A percentile compares a stretch with the other conserved stretches of the same genome.
Evolutionary conservation across 2,329 filamentous ascomycete species (phyloP).

Genomic region (Grosmannia huntii): DNA sequence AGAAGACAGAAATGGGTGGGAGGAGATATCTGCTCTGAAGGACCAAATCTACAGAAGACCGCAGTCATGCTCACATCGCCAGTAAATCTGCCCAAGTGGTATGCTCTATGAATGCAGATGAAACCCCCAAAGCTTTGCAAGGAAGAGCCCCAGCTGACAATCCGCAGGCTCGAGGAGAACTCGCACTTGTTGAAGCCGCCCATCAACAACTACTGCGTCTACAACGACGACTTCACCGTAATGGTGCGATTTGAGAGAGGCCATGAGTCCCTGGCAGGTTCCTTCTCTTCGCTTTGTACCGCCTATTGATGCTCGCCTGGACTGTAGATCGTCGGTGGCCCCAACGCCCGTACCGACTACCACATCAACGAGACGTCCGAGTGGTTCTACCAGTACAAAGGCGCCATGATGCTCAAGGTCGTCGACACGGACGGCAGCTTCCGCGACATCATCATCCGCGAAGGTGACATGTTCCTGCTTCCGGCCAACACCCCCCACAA

Average conservation of each 20-base stretch:
- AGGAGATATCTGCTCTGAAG: neutral
- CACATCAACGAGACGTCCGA: slow-evolving; percentile 95
- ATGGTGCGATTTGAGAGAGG: slow-evolving; percentile 42
- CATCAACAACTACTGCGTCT: slow-evolving; percentile 96
- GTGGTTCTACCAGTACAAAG: slow-evolving; percentile 96
- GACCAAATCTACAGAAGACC: neutral
- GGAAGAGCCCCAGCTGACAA: neutral
- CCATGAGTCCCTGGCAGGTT: neutral
- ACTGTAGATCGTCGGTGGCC: slow-evolving; percentile 59
- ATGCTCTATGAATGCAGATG: slow-evolving; percentile 13
- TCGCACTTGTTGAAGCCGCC: slow-evolving; percentile 85
- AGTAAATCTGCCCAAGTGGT: slow-evolving; percentile 47
- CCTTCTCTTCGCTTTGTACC: neutral
- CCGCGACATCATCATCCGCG: slow-evolving; percentile 75
- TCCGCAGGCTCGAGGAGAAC: slow-evolving; percentile 71
- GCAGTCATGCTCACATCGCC: slow-evolving; percentile 33
- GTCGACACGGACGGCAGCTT: slow-evolving; percentile 57
- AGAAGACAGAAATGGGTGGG: neutral
- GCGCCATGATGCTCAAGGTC: slow-evolving; percentile 86
- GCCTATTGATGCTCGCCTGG: neutral
- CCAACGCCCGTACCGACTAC: slow-evolving; percentile 93
- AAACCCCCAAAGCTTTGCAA: neutral
- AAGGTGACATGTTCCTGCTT: slow-evolving; percentile 88
- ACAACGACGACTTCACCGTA: slow-evolving; percentile 70
- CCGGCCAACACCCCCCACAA: slow-evolving; percentile 94